Conservation (phyloP, 2,329 filamentous ascomycete genomes). For the Moelleriella libera region DNA sequence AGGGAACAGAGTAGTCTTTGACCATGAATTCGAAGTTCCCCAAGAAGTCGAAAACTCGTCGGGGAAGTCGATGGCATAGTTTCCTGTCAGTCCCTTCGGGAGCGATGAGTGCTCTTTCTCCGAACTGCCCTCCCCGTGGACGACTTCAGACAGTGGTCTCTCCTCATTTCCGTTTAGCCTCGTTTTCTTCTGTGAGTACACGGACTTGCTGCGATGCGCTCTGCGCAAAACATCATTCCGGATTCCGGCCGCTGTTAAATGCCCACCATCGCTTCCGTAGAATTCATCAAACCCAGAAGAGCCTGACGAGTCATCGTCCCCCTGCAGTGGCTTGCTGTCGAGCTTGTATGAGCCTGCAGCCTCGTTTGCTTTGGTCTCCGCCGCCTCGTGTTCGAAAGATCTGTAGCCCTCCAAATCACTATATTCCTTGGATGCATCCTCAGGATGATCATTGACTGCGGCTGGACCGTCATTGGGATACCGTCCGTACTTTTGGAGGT, state of each 20-base stretch:
- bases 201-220: slow-evolving; percentile 9
- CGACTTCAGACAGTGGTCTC: too few species aligned
- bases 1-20: slow-evolving; percentile 12
- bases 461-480: slow-evolving; percentile 13
- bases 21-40: slow-evolving; percentile 15
- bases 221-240: slow-evolving; percentile 16
- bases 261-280: slow-evolving; percentile 7
- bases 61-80: slow-evolving; percentile 35
- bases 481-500: slow-evolving; percentile 9
- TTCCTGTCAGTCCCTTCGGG: slow-evolving; percentile 25
- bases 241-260: slow-evolving; percentile 16
- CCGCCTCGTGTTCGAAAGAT: background rate
- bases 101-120: slow-evolving; percentile 1
- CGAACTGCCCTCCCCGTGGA: too few species aligned
- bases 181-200: slow-evolving; percentile 5
- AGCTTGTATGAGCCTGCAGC: too few species aligned
- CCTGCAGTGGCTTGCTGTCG: too few species aligned
- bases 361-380: too few species aligned
- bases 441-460: slow-evolving; percentile 12
- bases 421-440: slow-evolving; percentile 23
- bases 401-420: slow-evolving; percentile 19
- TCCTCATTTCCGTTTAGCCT: too few species aligned
- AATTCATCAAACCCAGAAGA: slow-evolving; percentile 17
- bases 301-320: too few species aligned
- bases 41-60: slow-evolving; percentile 33